These are phyloP conservation scores for Senna tora DNA, from an alignment of 306 rosid species.

Conservation along the genomic window DNA sequence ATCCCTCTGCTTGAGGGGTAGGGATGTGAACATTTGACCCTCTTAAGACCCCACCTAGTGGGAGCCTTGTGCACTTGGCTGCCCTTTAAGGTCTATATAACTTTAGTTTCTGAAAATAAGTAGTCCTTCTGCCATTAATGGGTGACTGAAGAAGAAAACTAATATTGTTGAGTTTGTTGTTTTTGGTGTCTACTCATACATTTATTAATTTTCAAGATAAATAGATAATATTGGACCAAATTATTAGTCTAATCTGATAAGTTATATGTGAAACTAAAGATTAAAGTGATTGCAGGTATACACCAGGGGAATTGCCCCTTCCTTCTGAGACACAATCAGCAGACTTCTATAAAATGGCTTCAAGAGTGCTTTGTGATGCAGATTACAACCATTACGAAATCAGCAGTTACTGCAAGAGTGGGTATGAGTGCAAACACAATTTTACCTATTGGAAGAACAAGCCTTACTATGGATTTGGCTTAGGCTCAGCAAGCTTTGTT, in stretches of 20 bases:
- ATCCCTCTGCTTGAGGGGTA: no score
- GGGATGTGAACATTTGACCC: no score
- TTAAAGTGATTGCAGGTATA: constrained; percentile 60
- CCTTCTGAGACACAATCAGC: constrained; percentile 86
- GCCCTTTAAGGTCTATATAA: neutral
- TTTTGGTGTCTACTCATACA: no score
- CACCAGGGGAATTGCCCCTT: constrained; percentile 85
- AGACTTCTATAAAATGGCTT: constrained; percentile 83
- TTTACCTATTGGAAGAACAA: constrained; percentile 85
- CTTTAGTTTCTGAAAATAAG: neutral
- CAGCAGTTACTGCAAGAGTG: constrained; percentile 86
- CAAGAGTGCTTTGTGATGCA: constrained; percentile 63
- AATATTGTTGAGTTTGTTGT: no score
- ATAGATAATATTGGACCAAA: neutral
- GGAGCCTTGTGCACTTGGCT: no score
- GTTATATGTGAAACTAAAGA: constrained; percentile 29
- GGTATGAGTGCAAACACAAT: constrained; percentile 87
- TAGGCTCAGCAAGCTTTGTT: constrained; percentile 83
- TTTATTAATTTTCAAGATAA: no score
- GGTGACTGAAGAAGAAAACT: no score
- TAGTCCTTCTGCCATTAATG: no score
- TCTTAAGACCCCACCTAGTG: no score
- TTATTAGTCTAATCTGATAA: neutral
- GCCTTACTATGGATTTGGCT: constrained; percentile 88
- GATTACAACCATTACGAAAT: constrained; percentile 81